Base-by-base conservation (phyloP, 2,329 filamentous ascomycete genomes). In the Thielaviopsis populi region DNA sequence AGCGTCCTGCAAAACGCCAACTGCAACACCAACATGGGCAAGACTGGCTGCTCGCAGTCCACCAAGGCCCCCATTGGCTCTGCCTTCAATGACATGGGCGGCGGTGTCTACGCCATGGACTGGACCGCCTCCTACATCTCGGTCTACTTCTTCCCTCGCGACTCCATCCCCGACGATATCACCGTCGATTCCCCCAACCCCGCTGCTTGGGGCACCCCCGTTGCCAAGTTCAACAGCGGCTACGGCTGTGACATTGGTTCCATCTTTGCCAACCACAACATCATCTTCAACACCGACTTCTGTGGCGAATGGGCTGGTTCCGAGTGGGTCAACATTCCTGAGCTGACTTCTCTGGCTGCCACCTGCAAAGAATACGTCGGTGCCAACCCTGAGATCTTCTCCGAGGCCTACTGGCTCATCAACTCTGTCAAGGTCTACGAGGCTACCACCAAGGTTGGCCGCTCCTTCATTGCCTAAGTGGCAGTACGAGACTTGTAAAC, bases 281-380 rank as follows among this genome's bases (percentile, higher is more conserved):
- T 96, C 67, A 82, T 92, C 67, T 85, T 94, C 73, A 84, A 92
- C 74, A 94, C 85, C 0, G 88, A 87, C 5, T 89, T 95, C 73
- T 96, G 91, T 73, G 91, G 91, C 22, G 83, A 87, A 70, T 96
- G 91, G 91, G 91, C 91, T 7, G 89, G 89, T 27, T 65, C 68
- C 3, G 83, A 85, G 41, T 95, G 87, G 86, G 70, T 70, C 59
- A 70, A 72, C 40, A 79, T 84, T 66, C 67, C 74, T 3, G 78
- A 80, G 53, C 91, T 88, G 73, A 74, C 79, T 1, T 74, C 79
- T 48, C 77, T 83, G 68, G 87, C 83, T 0, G 67, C 74, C 46
- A 85, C 83, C 0, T 96, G 91, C 76, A 71, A 84, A 33, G 81
- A 83, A 27, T 95, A 83, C 72, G 91, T 95, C 24, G 78, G 78